Evolutionary conservation across 257 asterid species (phyloP).

Genomic region (Petunia secreta): DNA sequence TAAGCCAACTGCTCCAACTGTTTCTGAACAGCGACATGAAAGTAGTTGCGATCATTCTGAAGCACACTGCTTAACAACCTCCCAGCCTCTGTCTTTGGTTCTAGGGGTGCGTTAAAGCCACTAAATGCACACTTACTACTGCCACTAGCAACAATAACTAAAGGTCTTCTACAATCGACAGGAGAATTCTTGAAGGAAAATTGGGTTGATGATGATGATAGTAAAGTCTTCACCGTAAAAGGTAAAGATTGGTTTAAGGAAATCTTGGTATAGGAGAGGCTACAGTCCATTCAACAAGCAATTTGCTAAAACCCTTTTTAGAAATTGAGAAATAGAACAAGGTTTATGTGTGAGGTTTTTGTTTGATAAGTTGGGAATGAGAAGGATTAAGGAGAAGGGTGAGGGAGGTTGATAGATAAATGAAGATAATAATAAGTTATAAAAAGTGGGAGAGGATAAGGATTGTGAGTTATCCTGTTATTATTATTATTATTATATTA

Average conservation of each 20-base stretch:
- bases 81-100: constrained; percentile 73
- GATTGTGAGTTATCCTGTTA: neutral
- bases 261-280: constrained; percentile 34
- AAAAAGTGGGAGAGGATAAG: constrained; percentile 25
- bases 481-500: no score
- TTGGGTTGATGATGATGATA: constrained; percentile 29
- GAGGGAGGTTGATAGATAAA: neutral
- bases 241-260: constrained; percentile 34
- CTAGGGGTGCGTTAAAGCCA: constrained; percentile 71
- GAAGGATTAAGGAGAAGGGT: neutral
- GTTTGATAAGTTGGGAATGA: neutral
- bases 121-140: constrained; percentile 52
- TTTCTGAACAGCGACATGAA: constrained; percentile 52
- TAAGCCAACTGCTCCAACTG: constrained; percentile 61
- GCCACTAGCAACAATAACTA: constrained; percentile 37
- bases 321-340: neutral
- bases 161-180: constrained; percentile 40
- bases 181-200: constrained; percentile 15
- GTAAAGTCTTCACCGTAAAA: constrained; percentile 17
- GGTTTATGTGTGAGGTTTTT: neutral
- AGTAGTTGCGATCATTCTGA: constrained; percentile 56
- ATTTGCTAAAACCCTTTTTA: neutral
- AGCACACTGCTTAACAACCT: constrained; percentile 55
- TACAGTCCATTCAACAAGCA: constrained; percentile 68
- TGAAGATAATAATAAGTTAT: neutral